Percentiles rank a stretch among this genome's conserved stretches.
Conservation (phyloP, 192 early-diverging fungal genomes). For the Radiomyces spectabilis region DNA sequence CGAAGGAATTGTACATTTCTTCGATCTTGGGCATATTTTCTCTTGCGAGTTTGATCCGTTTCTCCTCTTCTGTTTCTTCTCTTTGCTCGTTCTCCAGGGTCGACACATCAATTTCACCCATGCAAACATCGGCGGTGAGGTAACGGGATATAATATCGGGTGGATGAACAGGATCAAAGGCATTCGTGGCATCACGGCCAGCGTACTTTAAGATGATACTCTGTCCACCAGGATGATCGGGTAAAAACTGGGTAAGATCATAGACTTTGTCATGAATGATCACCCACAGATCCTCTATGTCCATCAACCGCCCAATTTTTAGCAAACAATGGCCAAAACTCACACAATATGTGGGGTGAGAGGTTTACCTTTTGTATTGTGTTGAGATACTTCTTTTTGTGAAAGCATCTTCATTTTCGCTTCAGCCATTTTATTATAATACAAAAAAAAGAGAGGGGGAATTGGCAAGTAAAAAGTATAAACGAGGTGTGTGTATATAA, state of each 20-base stretch:
- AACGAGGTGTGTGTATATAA: too few species aligned
- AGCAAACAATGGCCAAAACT: too few species aligned
- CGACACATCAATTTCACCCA: slow-evolving; percentile 46
- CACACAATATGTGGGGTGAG: too few species aligned
- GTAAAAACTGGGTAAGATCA: slow-evolving; percentile 51
- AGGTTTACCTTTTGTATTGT: slow-evolving; percentile 29
- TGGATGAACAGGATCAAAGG: slow-evolving; percentile 61
- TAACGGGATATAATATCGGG: slow-evolving; percentile 50
- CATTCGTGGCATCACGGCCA: slow-evolving; percentile 61
- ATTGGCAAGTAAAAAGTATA: too few species aligned
- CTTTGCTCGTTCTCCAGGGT: slow-evolving; percentile 9
- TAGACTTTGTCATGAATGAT: slow-evolving; percentile 59
- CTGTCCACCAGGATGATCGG: slow-evolving; percentile 52
- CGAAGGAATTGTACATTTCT: slow-evolving; percentile 60
- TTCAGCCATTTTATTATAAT: too few species aligned
- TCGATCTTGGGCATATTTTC: slow-evolving; percentile 42
- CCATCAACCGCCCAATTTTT: not conserved
- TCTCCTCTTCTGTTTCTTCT: slow-evolving; percentile 33
- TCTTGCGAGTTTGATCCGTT: slow-evolving; percentile 12
- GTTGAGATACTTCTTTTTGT: slow-evolving; percentile 24
- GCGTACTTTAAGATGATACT: slow-evolving; percentile 56
- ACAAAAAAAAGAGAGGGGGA: too few species aligned
- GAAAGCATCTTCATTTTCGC: not conserved
- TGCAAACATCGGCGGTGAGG: slow-evolving; percentile 38
- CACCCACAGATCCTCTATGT: slow-evolving; percentile 44